Evolutionary conservation across 2,329 filamentous ascomycete species (phyloP), one percentile per base, ranked within the genome.

Genomic region (Alternaria sp.): DNA sequence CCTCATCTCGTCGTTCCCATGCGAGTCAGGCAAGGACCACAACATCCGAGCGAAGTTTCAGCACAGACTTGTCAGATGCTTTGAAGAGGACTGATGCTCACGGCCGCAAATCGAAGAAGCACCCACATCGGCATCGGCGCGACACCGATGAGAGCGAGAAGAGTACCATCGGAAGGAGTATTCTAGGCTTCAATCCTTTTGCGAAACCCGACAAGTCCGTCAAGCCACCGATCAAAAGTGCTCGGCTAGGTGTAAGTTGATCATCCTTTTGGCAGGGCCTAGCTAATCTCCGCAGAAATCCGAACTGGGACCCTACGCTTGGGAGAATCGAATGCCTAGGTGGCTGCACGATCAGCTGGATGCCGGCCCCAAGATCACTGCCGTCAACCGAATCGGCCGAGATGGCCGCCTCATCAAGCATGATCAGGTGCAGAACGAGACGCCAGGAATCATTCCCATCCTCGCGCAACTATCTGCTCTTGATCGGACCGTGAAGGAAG

Each of bases 401-500:
- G 78, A 82, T 60, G 83, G 83, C 19, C 74, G 75, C 32, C 74
- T 84, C 12, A 75, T 80, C 62, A 79, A 77, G 46, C 75, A 83
- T 47, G 77, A 79, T 61, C 65, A 77, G 25, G 75, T 84, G 32
- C 79, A 82, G 46, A 84, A 83, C 51, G 80, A 85, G 66, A 84
- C 82, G 0, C 75, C 77, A 3, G 81, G 80, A 23, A 70, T 84
- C 15, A 78, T 84, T 21, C 80, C 80, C 6, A 75, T 84, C n/a
- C 77, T 85, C 6, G 81, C 82, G 28, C 81, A 84, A 60, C 70
- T 85, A 4, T 82, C 80, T 46, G 85, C 90, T 44, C 85, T 90
- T 59, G 92, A 91, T 71, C 75, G 81, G 8, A 82, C 83, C 5
- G 91, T 93, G 1, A 83, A 87, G 57, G 88, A 88, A 67, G 92